These are phyloP conservation scores for Ocimum tenuiflorum DNA, from an alignment of 257 asterid genomes.

Conservation along the genomic window DNA sequence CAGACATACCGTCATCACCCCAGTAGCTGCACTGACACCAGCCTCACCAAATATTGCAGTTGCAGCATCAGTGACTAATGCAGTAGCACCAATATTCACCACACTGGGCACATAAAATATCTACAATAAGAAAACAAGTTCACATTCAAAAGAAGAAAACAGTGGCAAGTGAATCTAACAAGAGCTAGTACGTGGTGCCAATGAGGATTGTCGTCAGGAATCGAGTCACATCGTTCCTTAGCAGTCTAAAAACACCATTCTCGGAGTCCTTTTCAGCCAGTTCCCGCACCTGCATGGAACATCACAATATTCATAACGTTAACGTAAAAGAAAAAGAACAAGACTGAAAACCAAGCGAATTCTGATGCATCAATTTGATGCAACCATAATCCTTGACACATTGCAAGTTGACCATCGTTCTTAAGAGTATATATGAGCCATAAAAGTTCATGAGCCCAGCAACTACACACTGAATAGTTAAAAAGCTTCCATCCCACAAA, in stretches of 20 bases:
- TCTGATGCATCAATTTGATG: not conserved
- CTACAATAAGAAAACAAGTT: constrained; percentile 40
- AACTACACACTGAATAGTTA: constrained; percentile 11
- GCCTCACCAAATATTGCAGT: constrained; percentile 94
- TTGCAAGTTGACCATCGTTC: constrained; percentile 9
- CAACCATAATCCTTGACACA: not conserved
- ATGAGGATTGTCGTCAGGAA: constrained; percentile 95
- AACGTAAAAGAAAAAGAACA: not conserved
- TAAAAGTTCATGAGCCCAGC: not conserved
- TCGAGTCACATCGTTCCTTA: constrained; percentile 88
- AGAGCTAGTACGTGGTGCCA: constrained; percentile 90
- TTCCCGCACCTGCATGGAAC: constrained; percentile 72
- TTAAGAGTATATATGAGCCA: constrained; percentile 1
- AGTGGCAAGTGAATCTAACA: constrained; percentile 23
- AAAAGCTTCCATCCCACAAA: constrained; percentile 20
- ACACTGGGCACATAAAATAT: constrained; percentile 64
- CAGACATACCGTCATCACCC: constrained; percentile 84
- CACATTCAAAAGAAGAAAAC: constrained; percentile 30
- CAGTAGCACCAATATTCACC: constrained; percentile 96
- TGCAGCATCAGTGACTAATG: constrained; percentile 94
- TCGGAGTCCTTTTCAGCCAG: constrained; percentile 94
- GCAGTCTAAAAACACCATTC: constrained; percentile 85
- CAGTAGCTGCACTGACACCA: constrained; percentile 96
- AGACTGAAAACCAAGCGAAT: not conserved
- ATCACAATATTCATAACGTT: not conserved